Conservation (phyloP, 805 yeast species). For the Cyberlindnera mississippiensis region DNA sequence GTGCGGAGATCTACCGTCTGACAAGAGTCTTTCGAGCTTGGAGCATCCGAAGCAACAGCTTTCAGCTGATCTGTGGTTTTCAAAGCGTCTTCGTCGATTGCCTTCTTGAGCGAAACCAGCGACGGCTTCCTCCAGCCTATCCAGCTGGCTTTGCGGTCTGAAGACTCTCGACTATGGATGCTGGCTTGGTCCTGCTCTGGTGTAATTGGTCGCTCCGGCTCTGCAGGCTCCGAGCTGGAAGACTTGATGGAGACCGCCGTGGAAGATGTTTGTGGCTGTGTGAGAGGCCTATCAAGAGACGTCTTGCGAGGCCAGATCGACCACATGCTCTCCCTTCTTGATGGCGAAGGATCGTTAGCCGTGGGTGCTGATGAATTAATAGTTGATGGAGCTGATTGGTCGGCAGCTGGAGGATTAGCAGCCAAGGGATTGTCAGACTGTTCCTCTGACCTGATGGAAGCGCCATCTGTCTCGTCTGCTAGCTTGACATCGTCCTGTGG, state of each 20-base stretch:
- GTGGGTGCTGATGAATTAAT: background rate
- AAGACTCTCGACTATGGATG: conserved; percentile 10
- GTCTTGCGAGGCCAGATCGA: conserved; percentile 11
- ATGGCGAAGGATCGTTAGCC: background rate
- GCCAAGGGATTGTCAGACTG: background rate
- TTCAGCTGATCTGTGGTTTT: conserved; percentile 10
- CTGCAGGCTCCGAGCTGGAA: background rate
- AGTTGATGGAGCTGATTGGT: too few relatives aligned
- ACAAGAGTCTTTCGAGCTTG: background rate
- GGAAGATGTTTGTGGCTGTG: too few relatives aligned
- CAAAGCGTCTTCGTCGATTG: conserved; percentile 14
- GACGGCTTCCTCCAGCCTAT: conserved; percentile 26
- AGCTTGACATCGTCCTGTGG: too few relatives aligned
- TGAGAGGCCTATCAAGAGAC: conserved; percentile 3
- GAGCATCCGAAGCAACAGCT: conserved; percentile 10
- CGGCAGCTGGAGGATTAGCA: background rate
- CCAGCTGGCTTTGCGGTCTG: conserved; percentile 18
- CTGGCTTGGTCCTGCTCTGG: conserved; percentile 3
- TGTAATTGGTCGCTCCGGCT: background rate
- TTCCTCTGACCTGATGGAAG: too few relatives aligned
- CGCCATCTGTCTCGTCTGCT: too few relatives aligned
- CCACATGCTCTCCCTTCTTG: conserved; percentile 16
- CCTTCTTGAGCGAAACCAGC: conserved; percentile 19
- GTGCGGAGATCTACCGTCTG: background rate
- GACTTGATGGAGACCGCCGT: background rate